phyloP scores from a whole-genome alignment of 129 eudicot genomes.

The Erigeron canadensis region DNA sequence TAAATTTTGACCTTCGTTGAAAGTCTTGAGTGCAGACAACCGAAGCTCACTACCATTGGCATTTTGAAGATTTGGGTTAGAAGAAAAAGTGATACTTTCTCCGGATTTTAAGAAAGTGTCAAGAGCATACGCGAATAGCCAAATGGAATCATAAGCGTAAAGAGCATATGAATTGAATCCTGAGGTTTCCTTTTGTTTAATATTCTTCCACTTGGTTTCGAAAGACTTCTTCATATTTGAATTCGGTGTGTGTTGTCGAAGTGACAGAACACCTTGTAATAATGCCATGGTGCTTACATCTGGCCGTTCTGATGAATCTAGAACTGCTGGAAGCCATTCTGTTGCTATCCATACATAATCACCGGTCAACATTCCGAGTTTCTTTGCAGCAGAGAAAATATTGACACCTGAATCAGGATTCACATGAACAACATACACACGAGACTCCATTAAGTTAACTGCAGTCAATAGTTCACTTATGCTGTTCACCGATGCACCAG shows the following conservation, averaged over 20 bases:
- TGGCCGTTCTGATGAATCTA: constrained; percentile 46
- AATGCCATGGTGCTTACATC: constrained; percentile 36
- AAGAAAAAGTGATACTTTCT: constrained; percentile 53
- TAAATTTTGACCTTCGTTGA: constrained; percentile 59
- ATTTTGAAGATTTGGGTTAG: constrained; percentile 51
- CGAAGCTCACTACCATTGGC: constrained; percentile 46
- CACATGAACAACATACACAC: constrained; percentile 89
- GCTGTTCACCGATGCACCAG: constrained; percentile 47
- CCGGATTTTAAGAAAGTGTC: constrained; percentile 50
- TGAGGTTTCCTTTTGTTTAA: constrained; percentile 41
- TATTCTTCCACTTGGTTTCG: constrained; percentile 47
- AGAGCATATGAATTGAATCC: constrained; percentile 73
- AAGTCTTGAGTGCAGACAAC: constrained; percentile 51
- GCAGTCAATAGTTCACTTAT: constrained; percentile 45
- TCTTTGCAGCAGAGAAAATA: constrained; percentile 56
- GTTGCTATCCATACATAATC: constrained; percentile 94
- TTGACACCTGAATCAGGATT: constrained; percentile 82
- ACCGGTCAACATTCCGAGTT: constrained; percentile 68
- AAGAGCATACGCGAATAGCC: constrained; percentile 79
- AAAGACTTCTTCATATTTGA: constrained; percentile 43
- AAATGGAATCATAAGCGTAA: constrained; percentile 84
- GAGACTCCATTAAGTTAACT: constrained; percentile 79
- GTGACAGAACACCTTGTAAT: constrained; percentile 68
- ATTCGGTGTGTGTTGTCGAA: constrained; percentile 73
- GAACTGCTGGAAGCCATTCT: constrained; percentile 79